phyloP scores from a whole-genome alignment of 2,329 filamentous ascomycete species.

The Exserohilum rostratum region DNA sequence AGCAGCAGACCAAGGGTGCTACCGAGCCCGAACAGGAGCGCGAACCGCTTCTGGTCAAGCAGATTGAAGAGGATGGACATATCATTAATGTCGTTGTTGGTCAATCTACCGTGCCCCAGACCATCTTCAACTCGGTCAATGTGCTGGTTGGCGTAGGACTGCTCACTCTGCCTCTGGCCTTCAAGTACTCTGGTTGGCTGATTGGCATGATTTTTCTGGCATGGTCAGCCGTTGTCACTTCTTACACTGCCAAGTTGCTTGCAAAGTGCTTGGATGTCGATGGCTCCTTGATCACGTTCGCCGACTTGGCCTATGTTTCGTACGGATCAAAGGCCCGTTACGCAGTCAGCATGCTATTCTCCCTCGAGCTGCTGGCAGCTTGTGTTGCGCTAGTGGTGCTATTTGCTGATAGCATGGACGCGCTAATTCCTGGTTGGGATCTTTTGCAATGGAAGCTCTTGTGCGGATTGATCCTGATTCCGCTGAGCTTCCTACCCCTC shows the following conservation, averaged over 20 bases:
- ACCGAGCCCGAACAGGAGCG: constrained; percentile 54
- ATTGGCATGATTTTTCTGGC: constrained; percentile 77
- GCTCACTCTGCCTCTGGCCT: constrained; percentile 83
- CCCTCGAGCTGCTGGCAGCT: constrained; percentile 82
- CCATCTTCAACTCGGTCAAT: constrained; percentile 95
- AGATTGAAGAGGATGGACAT: constrained; percentile 83
- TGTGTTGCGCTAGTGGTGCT: constrained; percentile 89
- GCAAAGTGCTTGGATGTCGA: constrained; percentile 90
- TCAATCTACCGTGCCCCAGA: constrained; percentile 94
- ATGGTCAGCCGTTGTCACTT: constrained; percentile 76
- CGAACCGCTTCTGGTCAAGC: constrained; percentile 85
- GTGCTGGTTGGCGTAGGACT: constrained; percentile 90
- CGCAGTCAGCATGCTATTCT: constrained; percentile 84
- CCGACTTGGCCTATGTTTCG: constrained; percentile 88
- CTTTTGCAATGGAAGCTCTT: constrained; percentile 82
- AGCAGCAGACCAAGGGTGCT: constrained; percentile 53
- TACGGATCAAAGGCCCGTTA: constrained; percentile 84
- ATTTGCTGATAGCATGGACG: constrained; percentile 90
- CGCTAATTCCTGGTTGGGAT: constrained; percentile 74
- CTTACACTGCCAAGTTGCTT: constrained; percentile 83
- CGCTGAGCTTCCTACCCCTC: constrained; percentile 83
- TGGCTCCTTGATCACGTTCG: constrained; percentile 86
- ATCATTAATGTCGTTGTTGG: constrained; percentile 84
- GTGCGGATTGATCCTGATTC: constrained; percentile 77
- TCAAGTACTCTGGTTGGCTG: constrained; percentile 88